Evolutionary conservation across 345 rosid genomes (phyloP), one percentile per base, ranked within the genome.

Genomic region (Abelmoschus esculentus): DNA sequence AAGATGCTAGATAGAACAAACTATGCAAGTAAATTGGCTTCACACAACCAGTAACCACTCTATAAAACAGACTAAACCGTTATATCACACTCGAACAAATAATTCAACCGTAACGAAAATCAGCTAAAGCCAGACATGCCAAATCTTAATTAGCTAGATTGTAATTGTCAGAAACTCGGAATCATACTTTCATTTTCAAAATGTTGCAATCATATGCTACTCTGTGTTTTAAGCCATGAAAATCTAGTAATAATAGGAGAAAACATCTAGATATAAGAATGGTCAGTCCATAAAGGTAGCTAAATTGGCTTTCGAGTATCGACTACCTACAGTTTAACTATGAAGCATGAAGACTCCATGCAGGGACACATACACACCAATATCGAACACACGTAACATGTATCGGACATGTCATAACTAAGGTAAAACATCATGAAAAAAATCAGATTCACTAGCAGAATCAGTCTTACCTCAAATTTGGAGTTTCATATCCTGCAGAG

Each of bases 401-500:
- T 15, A 15, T 50, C 17, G 8, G 6, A 50, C 55, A 50, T n/a
- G 19, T 1, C 22, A 50, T 6, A n/a, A 50, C 12, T 6, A 49
- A 3, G 4, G n/a, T 14, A 26, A 57, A 57, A 57, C 34, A 65
- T 34, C 36, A 32, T 3, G 17, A 12, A 65, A 26, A 19, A 34
- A 61, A 29, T 57, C 28, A 14, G 31, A 18, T 9, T 15, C 6
- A 9, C 7, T 15, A 1, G 31, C 67, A 56, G 40, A 47, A 57
- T 1, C 40, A 69, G 29, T 38, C 66, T 71, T 73, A 90, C 98
- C 96, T 88, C 66, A 89, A 80, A 74, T 87, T 86, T 56, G 93
- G 96, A 80, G 97, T 87, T 74, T 87, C 96, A 77, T 73, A 93
- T 67, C 96, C 97, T 93, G 90, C 79, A 77, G 19, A 50, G 57